These are phyloP conservation scores for Penicillium janthinellum DNA, from an alignment of 2,329 filamentous ascomycete genomes.

Conservation along the genomic window DNA sequence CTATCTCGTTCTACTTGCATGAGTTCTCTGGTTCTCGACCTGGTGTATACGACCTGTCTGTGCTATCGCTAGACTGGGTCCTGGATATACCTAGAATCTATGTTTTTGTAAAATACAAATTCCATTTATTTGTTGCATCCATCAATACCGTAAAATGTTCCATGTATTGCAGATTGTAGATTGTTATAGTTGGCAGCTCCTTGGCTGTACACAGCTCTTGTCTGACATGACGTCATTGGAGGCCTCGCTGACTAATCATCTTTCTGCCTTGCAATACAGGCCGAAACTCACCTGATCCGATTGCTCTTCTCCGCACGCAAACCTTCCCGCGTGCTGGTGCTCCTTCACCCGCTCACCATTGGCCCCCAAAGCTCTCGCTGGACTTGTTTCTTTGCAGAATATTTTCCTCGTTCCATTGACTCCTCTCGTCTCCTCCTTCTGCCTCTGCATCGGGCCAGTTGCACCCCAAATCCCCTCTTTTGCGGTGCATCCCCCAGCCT, in stretches of 20 bases:
- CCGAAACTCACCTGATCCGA: constrained; percentile 27
- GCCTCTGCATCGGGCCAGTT: constrained; percentile 11
- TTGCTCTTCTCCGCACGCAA: constrained; percentile 32
- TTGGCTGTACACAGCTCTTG: no score
- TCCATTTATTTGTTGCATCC: constrained; percentile 19
- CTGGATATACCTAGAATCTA: constrained; percentile 34
- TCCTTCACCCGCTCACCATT: constrained; percentile 8
- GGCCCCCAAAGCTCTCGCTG: constrained; percentile 8
- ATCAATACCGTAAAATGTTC: no score
- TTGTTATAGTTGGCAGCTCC: neutral
- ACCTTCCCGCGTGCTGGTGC: constrained; percentile 18
- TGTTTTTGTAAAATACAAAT: constrained; percentile 31
- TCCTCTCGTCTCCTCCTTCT: neutral
- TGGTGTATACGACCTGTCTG: constrained; percentile 27
- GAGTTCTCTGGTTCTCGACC: constrained; percentile 31
- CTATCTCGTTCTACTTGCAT: constrained; percentile 24
- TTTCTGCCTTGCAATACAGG: constrained; percentile 19
- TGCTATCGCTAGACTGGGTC: constrained; percentile 20
- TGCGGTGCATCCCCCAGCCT: constrained; percentile 15
- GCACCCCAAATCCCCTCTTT: constrained; percentile 15
- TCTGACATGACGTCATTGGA: neutral
- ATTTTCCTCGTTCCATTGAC: constrained; percentile 3
- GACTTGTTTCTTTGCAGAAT: neutral
- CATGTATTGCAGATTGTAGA: neutral
- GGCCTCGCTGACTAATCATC: neutral